Base-by-base conservation (phyloP, 441 rosid species). In the Croton setiger region DNA sequence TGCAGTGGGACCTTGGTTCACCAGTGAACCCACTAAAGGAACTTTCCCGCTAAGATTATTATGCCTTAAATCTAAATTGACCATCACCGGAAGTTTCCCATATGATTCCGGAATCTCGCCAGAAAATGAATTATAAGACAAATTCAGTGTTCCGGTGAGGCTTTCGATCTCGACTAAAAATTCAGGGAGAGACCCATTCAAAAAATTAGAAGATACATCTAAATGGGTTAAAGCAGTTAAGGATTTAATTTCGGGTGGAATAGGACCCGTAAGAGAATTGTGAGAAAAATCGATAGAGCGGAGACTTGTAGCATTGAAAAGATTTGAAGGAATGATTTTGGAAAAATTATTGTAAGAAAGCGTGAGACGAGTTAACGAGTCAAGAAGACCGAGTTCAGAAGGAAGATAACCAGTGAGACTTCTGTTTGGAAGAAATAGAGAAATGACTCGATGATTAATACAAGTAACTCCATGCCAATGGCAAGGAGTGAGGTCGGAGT, bases 1-100 rank as follows among this genome's bases (percentile, higher is more conserved):
- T 36, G 97, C 97, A 5, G 93, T 91, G 4, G 98, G 97, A 11
- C 98, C 98, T 67, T 93, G 98, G 76, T 85, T 93, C 72, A 93
- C 64, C 61, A 93, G 66, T 37, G 98, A 91, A 0, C 98, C 97
- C 14, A 80, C 82, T 69, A 80, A 80, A 37, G 98, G 98, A 44
- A 93, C 86, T 77, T 84, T 85, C 9, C 98, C 97, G 27, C 87
- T 81, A 51, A 93, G 89, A 73, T 89, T 89, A 57, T 93, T 93
- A 58, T 89, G 79, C 65, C 86, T 75, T 63, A 93, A 85, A 80
- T 93, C 98, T 71, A 93, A 81, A 76, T 91, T 91, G 21, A 93
- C 87, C 76, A 77, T 69, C 7, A 85, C 91, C 4, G 93, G 93
- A 1, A 93, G 85, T 5, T 68, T 68, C 0, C 97, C 98, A 65